Conservation (phyloP, 2,329 filamentous ascomycete genomes). For the Penicillium fuscoglaucum region DNA sequence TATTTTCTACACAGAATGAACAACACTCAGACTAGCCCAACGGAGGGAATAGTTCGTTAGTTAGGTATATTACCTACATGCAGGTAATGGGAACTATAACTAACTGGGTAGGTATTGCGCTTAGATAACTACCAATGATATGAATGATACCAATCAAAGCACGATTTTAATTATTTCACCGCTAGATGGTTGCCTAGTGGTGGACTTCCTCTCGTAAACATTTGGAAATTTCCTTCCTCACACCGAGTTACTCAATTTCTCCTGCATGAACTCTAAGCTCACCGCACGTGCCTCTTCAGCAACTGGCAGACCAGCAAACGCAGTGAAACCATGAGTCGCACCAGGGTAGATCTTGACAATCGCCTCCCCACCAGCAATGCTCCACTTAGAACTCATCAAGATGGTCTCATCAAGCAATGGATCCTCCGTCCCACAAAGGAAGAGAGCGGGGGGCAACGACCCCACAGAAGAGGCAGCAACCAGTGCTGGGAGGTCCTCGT, state of each 20-base stretch:
- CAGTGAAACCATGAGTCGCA: constrained; percentile 55
- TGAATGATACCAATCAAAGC: too few relatives aligned
- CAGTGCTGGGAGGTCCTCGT: neutral
- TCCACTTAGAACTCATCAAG: constrained; percentile 57
- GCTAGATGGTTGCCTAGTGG: neutral
- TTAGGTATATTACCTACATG: too few relatives aligned
- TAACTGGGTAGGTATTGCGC: too few relatives aligned
- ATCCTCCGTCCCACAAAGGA: constrained; percentile 57
- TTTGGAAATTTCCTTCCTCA: neutral
- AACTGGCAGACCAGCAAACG: constrained; percentile 26
- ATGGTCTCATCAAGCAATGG: constrained; percentile 54
- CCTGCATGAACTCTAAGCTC: neutral
- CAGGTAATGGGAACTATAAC: too few relatives aligned
- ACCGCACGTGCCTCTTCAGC: neutral
- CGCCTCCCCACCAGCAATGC: constrained; percentile 51
- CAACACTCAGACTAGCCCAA: neutral
- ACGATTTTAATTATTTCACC: too few relatives aligned
- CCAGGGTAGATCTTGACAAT: constrained; percentile 57
- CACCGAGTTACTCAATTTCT: neutral
- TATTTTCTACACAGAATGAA: neutral
- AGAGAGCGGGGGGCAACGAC: constrained; percentile 36
- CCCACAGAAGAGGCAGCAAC: neutral
- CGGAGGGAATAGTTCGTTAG: neutral
- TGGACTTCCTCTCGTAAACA: neutral
- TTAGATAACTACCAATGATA: too few relatives aligned